Base-by-base conservation (phyloP, 148 eudicot species). In the Silene uniflora region DNA sequence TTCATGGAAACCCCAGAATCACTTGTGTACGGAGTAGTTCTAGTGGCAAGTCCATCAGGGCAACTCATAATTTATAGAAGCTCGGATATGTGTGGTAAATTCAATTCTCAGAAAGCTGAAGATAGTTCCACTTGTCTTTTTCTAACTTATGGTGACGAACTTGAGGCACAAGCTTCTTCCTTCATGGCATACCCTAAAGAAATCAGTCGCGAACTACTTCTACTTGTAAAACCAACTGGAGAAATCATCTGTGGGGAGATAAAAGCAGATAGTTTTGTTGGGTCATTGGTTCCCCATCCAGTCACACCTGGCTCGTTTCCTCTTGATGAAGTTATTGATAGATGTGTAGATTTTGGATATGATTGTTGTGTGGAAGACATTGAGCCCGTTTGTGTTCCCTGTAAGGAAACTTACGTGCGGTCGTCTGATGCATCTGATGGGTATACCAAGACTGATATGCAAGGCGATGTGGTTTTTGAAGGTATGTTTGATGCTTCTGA, bases 11-110 rank as follows among this genome's bases (percentile, higher is more conserved):
- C 10, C 69, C 76, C 68, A 42, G 27, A 63, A 62, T 65, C 32
- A 16, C 49, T 63, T 16, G 47, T 74, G 61, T 23, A 21, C 21
- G 56, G 69, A 62, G 14, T 62, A n/a, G 76, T 74, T 35, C 8
- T 74, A 4, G 14, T 74, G 44, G 69, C 55, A 63, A 62, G 76
- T 47, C 60, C 39, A 16, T 74, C 69, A 7, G 76, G 76, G 60
- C 1, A 62, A 63, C 49, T 74, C 14, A 17, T 49, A 22, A 10
- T 62, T 3, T 29, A 10, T 8, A 25, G 24, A 54, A 8, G 67
- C 6, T 39, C 23, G 17, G 19, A 11, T 12, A 35, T 59, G 35
- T 17, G 23, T 60, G 76, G 58, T 21, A 22, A 58, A 14, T 35
- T 35, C 47, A 19, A 67, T 73, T 39, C 55, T 19, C 18, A 21